Conservation (phyloP, 2,329 filamentous ascomycete genomes). For the Apiospora saccharicola region DNA sequence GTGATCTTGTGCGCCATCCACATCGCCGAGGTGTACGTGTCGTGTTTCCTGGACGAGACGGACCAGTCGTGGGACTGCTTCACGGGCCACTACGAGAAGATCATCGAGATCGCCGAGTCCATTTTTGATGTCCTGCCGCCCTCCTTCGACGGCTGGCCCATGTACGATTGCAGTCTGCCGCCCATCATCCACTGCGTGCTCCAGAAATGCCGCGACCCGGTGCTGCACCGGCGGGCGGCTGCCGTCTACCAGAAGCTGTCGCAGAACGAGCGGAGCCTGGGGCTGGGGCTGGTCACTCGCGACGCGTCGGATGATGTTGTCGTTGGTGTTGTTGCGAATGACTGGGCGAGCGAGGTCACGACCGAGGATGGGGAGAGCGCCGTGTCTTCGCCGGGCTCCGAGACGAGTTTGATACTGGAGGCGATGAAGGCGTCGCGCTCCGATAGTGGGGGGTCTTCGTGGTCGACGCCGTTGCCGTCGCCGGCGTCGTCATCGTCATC, state of each 20-base stretch:
- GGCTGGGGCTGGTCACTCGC: neutral
- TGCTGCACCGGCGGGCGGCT: conserved; percentile 1
- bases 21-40: conserved; percentile 15
- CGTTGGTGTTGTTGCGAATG: neutral
- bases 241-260: neutral
- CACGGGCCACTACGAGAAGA: neutral
- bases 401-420: conserved; percentile 1
- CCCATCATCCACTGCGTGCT: conserved; percentile 22
- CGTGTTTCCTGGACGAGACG: conserved; percentile 16
- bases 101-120: conserved; percentile 7
- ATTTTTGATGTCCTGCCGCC: conserved; percentile 17
- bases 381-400: neutral
- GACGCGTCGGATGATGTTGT: neutral
- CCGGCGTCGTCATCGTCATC: neutral
- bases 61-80: conserved; percentile 6
- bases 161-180: conserved; percentile 16
- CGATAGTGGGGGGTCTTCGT: neutral
- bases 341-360: neutral
- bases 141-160: conserved; percentile 23
- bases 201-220: conserved; percentile 19
- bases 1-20: conserved; percentile 4
- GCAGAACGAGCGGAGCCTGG: neutral
- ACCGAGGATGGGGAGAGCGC: conserved; percentile 12
- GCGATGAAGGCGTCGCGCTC: conserved; percentile 9
- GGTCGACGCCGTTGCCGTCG: conserved; percentile 12